phyloP scores from a whole-genome alignment of 805 yeast species.

The Nakazawaea populi region DNA sequence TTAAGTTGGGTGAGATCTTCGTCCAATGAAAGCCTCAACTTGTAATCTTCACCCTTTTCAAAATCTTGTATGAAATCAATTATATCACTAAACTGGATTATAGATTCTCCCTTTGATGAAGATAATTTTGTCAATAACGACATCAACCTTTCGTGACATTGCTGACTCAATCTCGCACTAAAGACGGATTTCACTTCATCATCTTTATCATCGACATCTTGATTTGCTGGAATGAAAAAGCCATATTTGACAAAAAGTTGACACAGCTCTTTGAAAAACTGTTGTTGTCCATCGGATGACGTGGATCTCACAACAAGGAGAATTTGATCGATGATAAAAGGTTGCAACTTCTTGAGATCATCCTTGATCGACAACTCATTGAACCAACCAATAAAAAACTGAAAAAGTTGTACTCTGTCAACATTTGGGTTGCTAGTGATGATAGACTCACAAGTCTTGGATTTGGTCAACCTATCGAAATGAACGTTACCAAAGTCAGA shows the following conservation, averaged over 20 bases:
- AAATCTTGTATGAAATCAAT: constrained; percentile 11
- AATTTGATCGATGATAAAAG: constrained; percentile 6
- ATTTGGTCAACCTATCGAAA: constrained; percentile 72
- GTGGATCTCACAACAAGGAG: neutral
- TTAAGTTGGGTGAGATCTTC: constrained; percentile 47
- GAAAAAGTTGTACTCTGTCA: constrained; percentile 13
- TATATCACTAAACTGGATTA: constrained; percentile 13
- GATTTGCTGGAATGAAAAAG: constrained; percentile 26
- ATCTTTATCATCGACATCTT: constrained; percentile 3
- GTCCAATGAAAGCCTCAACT: constrained; percentile 38
- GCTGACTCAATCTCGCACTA: constrained; percentile 28
- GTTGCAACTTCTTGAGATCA: neutral
- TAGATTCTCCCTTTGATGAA: neutral
- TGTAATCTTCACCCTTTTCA: constrained; percentile 16
- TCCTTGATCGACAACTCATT: constrained; percentile 2
- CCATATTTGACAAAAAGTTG: constrained; percentile 18
- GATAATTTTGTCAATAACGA: constrained; percentile 47
- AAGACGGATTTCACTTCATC: neutral
- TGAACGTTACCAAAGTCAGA: constrained; percentile 53
- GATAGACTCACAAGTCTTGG: constrained; percentile 53
- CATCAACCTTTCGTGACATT: constrained; percentile 58
- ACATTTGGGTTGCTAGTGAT: constrained; percentile 16
- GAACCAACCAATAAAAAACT: constrained; percentile 12
- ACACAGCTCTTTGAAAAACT: neutral
- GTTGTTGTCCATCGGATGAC: constrained; percentile 17